These are phyloP conservation scores for Apiospora kogelbergensis DNA, from an alignment of 2,329 filamentous ascomycete species.

Conservation along the genomic window DNA sequence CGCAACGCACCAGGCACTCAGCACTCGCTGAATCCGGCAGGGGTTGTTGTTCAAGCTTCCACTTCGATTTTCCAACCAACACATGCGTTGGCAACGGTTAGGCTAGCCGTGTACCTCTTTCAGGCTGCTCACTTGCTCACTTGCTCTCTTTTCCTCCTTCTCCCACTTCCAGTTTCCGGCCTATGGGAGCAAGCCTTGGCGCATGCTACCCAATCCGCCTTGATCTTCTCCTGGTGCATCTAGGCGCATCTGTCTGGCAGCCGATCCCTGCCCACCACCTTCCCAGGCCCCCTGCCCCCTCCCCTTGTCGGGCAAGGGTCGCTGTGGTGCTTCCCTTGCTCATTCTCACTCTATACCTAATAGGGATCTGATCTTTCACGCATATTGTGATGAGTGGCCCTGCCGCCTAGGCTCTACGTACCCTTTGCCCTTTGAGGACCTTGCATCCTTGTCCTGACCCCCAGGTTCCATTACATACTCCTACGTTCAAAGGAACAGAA, in stretches of 20 bases:
- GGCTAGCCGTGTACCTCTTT: neutral
- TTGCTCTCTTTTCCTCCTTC: neutral
- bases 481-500: conserved; percentile 6
- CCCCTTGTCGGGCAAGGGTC: neutral
- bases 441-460: neutral
- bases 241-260: neutral
- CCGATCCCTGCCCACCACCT: conserved; percentile 8
- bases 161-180: neutral
- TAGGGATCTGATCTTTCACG: conserved; percentile 8
- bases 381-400: neutral
- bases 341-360: conserved; percentile 1
- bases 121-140: neutral
- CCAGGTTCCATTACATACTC: conserved; percentile 1
- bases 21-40: neutral
- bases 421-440: neutral
- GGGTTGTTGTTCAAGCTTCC: neutral
- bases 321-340: neutral
- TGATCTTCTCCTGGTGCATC: conserved; percentile 8
- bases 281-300: neutral
- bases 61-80: conserved; percentile 1
- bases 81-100: conserved; percentile 4
- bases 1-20: too few species aligned
- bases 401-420: neutral
- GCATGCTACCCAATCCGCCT: conserved; percentile 3
- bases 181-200: neutral